Conservation (phyloP, 768 basidiomycete genomes). For the Zangia roseola region DNA sequence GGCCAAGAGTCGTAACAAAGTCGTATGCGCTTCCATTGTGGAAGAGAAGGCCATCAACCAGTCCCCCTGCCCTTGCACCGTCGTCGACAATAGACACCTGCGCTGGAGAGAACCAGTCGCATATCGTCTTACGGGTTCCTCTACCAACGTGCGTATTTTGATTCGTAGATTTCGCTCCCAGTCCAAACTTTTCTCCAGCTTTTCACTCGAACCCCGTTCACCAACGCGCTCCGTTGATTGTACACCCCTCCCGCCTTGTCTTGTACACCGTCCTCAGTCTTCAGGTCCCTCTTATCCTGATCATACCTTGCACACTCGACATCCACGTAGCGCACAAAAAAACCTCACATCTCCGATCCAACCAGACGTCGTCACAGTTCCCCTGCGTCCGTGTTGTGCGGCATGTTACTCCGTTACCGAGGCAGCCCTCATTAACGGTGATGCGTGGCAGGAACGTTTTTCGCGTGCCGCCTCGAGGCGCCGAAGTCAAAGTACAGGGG, state of each 20-base stretch:
- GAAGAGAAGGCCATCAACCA: slow-evolving; percentile 37
- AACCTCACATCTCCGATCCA: slow-evolving; percentile 35
- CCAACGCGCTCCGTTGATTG: slow-evolving; percentile 37
- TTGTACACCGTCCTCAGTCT: slow-evolving; percentile 45
- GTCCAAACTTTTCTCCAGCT: slow-evolving; percentile 31
- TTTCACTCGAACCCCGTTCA: slow-evolving; percentile 42
- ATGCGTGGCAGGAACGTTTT: slow-evolving; percentile 63
- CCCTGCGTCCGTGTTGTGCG: slow-evolving; percentile 69
- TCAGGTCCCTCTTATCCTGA: slow-evolving; percentile 3
- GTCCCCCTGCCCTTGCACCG: slow-evolving; percentile 22
- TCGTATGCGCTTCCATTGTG: slow-evolving; percentile 71
- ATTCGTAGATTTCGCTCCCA: not conserved
- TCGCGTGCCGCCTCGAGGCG: slow-evolving; percentile 59
- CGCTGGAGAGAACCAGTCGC: slow-evolving; percentile 37
- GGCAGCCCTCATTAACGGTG: slow-evolving; percentile 50
- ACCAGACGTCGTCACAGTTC: slow-evolving; percentile 50
- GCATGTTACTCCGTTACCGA: slow-evolving; percentile 63
- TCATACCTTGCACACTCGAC: slow-evolving; percentile 4
- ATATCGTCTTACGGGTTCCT: slow-evolving; percentile 57
- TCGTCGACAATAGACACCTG: slow-evolving; percentile 11
- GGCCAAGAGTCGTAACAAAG: slow-evolving; percentile 56
- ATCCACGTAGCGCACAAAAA: slow-evolving; percentile 20
- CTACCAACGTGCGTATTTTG: slow-evolving; percentile 52
- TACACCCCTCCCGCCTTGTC: slow-evolving; percentile 49
- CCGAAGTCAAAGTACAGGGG: slow-evolving; percentile 43